These are phyloP conservation scores for Penicillium sp. DNA, from an alignment of 2,329 filamentous ascomycete genomes.

Conservation along the genomic window DNA sequence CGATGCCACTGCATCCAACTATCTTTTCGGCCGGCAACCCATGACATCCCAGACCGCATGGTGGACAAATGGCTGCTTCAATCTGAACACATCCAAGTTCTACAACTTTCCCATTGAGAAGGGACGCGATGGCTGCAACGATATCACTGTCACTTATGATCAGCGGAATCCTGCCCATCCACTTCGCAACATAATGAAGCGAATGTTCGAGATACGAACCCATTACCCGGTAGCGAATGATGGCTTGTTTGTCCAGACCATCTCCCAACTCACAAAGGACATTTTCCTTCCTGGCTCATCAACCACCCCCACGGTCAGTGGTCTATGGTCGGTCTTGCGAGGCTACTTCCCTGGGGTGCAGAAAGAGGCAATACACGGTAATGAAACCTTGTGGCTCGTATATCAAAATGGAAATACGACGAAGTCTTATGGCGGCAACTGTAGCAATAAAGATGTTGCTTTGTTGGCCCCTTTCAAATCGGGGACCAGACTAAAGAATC, in stretches of 20 bases:
- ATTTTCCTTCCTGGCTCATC: conserved; percentile 51
- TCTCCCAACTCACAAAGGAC: conserved; percentile 52
- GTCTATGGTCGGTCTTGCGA: conserved; percentile 58
- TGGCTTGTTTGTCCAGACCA: conserved; percentile 51
- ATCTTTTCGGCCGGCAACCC: conserved; percentile 59
- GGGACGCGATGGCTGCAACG: conserved; percentile 51
- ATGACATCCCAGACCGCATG: conserved; percentile 58
- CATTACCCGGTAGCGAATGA: conserved; percentile 56
- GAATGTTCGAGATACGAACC: conserved; percentile 57
- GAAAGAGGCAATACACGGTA: conserved; percentile 22
- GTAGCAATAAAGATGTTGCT: conserved; percentile 43
- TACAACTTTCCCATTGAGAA: conserved; percentile 53
- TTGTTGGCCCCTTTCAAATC: conserved; percentile 53
- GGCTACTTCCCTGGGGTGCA: conserved; percentile 34
- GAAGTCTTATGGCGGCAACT: conserved; percentile 54
- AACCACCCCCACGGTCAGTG: conserved; percentile 50
- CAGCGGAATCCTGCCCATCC: conserved; percentile 60
- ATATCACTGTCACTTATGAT: conserved; percentile 53
- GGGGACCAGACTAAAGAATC: conserved; percentile 54
- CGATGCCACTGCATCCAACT: conserved; percentile 60
- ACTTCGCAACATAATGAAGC: conserved; percentile 55
- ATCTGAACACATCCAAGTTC: conserved; percentile 52
- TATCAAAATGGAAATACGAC: conserved; percentile 46
- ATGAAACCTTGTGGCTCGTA: conserved; percentile 44
- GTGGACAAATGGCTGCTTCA: conserved; percentile 60